Conservation (phyloP, 164 flowering plant species). For the Kalanchoe fedtschenkoi region DNA sequence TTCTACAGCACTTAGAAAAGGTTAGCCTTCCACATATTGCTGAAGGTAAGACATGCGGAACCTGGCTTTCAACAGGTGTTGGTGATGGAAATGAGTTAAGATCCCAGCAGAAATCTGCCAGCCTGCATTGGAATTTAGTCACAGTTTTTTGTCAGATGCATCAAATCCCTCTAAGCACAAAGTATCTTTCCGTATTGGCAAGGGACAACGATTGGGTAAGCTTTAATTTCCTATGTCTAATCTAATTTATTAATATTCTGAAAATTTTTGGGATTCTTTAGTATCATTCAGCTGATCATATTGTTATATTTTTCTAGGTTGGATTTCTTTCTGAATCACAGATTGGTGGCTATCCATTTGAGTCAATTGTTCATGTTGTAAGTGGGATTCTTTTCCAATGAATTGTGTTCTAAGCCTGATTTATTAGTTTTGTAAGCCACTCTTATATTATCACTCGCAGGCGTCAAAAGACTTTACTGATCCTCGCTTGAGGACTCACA, state of each 20-base stretch:
- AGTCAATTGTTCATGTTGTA: conserved; percentile 62
- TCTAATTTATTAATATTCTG: conserved; percentile 5
- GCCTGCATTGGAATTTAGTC: conserved; percentile 84
- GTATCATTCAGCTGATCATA: conserved; percentile 4
- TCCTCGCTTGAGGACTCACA: conserved; percentile 65
- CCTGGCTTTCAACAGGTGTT: conserved; percentile 68
- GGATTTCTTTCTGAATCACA: conserved; percentile 94
- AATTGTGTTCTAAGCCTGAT: background rate
- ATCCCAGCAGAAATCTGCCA: conserved; percentile 68
- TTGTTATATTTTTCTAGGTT: conserved; percentile 37
- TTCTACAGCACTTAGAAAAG: conserved; percentile 81
- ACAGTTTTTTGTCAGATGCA: conserved; percentile 82
- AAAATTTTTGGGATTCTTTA: background rate
- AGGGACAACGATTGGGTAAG: conserved; percentile 96
- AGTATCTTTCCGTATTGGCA: conserved; percentile 77
- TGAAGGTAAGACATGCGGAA: conserved; percentile 67
- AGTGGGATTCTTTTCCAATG: conserved; percentile 14
- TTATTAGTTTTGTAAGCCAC: background rate
- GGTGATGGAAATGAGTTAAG: conserved; percentile 79
- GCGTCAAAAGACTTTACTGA: conserved; percentile 83
- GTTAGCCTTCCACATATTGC: conserved; percentile 59
- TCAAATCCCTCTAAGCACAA: conserved; percentile 75
- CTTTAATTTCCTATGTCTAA: background rate
- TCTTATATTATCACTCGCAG: conserved; percentile 24
- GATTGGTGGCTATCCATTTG: conserved; percentile 64